Evolutionary conservation across 2,329 filamentous ascomycete genomes (phyloP), one percentile per base, ranked within the genome.

Genomic region (Chaetomium olivaceum): DNA sequence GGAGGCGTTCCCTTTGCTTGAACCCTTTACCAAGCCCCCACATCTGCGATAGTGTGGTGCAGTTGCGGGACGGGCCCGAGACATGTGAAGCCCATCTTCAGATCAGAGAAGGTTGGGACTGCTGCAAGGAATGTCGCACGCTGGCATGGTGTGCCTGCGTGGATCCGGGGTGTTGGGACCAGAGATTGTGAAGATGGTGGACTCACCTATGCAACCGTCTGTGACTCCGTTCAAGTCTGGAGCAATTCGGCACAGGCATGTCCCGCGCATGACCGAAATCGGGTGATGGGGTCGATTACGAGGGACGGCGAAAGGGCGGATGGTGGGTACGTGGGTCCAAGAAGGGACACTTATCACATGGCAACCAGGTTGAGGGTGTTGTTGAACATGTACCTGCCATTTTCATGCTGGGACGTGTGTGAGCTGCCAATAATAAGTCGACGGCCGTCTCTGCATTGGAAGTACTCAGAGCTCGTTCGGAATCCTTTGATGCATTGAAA

Each of bases 71-170:
- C 31, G 21, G 43, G 19, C 43, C 54, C 23, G 54, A 63, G 54
- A 63, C 39, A 58, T 25, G 27, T 50, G 36, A 39, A 56, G 25
- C 33, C 29, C n/a, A 25, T 36, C 25, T n/a, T 39, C 36, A 25
- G 54, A 62, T 62, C 9, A 21, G 51, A 56, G n/a, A 23, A 12
- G 56, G 58, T 36, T 43, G 33, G 36, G 21, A 31, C 43, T 21
- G 46, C 55, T 63, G 61, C 61, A 63, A 31, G 55, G 25, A 36
- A 55, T 50, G 62, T 55, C n/a, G 27, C 46, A 54, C 23, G 50
- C 25, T 23, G 25, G 7, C 29, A 52, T 23, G 39, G 21, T 58
- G 21, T 58, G 39, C 55, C 55, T 58, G 55, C 61, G 62, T 33
- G 56, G n/a, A 33, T 48, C 48, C 50, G 11, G 27, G 4, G 14